Evolutionary conservation across 1,284 basidiomycete genomes (phyloP), one percentile per base, ranked within the genome.

Genomic region (Moesziomyces parantarcticus): DNA sequence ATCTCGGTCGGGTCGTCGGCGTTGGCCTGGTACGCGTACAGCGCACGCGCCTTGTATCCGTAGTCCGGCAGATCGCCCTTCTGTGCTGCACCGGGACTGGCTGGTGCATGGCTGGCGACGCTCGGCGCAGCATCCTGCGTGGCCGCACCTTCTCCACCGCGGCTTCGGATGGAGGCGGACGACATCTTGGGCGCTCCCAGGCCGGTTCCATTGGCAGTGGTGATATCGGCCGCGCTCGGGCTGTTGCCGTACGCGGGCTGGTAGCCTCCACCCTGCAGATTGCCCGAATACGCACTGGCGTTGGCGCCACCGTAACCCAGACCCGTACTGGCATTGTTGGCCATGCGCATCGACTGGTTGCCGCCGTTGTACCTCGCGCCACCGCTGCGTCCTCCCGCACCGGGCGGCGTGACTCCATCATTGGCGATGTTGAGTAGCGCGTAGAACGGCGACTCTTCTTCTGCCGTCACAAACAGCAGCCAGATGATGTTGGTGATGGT

Each of bases 1-100:
- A 99, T 92, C 86, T 99, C 97, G 81, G 93, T 97, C 10, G 95
- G 93, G 85, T 99, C 96, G 71, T 98, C 94, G 20, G 92, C 87
- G 10, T 91, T 93, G 32, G 95, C 96, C 61, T 89, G 89, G 86
- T 99, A 96, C 50, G 91, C 88, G 86, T 94, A 96, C 54, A 95
- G 86, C 16, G 93, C 94, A 79, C 92, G 92, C 41, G 92, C 93
- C 83, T 89, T 91, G 86, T 92, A 91, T 16, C 77, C 67, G 63
- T 80, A 79, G 51, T 77, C 75, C 14, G 75, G 71, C 23, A 61
- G 63, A 3, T 67, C 55, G 40, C 34, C 26, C 55, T 54, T 58
- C 18, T n/a, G 22, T 13, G 47, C 59, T 8, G 14, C 39, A 5
- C 44, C 48, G 3, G 55, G 65, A 20, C 52, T 51, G 18, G 53